Evolutionary conservation across 2,329 filamentous ascomycete genomes (phyloP), one percentile per base, ranked within the genome.

Genomic region (Penicillium crustosum): DNA sequence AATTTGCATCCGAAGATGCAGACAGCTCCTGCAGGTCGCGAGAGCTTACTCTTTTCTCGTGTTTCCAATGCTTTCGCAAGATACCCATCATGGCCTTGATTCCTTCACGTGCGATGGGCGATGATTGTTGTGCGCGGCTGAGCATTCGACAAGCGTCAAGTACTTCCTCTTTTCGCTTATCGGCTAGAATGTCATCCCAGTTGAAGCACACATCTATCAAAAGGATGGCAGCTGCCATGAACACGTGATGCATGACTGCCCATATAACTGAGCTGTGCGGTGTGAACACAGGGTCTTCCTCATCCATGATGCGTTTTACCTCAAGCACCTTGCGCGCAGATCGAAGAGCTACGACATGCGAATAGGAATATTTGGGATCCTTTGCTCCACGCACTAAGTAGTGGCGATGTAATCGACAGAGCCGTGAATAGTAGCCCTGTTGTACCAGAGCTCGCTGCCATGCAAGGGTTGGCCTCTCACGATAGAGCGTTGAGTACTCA

Each of bases 191-290:
- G 42, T 77, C 73, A 48, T 73, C 72, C 61, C 69, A 72, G 43
- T 77, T 77, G 59, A 76, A 74, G 56, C 75, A 77, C 0, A 74
- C 66, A 38, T 78, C 76, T 57, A 77, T 74, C 5, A 77, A 58
- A 12, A 78, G 53, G 6, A 75, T 72, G 1, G 74, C 72, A 1
- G 73, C 72, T 2, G 75, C 75, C 65, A 77, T 71, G 53, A 77
- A 78, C 0, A 78, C 69, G 44, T 77, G 74, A 55, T 78, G 71
- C 62, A 74, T 70, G 6, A 75, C 66, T 3, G 68, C 63, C 69
- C 73, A 75, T 15, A 70, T 64, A 2, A 64, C 63, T 2, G 66
- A 70, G 38, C 66, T 70, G 17, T 66, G 68, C 7, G 65, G 68
- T 4, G 53, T 63, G 19, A 71, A 66, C 5, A 53, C 51, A 0